Conservation (phyloP, 805 yeast species). For the Tetrapisispora taiwanensis region DNA sequence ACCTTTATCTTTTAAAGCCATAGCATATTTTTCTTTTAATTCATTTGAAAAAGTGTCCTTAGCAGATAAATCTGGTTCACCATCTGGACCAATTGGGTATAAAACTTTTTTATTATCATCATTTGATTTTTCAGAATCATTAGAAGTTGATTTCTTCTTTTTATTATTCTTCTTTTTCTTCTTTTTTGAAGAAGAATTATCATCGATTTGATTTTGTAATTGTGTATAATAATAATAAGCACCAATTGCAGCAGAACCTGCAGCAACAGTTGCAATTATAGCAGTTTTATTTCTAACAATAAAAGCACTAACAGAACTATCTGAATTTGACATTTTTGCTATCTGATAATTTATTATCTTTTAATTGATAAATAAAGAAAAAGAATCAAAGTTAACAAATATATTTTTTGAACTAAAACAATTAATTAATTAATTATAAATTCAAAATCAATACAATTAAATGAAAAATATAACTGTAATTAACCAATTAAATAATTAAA, state of each 20-base stretch:
- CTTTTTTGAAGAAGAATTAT: conserved; percentile 21
- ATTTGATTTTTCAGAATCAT: conserved; percentile 7
- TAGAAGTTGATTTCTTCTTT: conserved; percentile 27
- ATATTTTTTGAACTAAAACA: too few relatives aligned
- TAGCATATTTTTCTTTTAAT: conserved; percentile 55
- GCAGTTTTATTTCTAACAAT: conserved; percentile 45
- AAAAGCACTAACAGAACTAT: conserved; percentile 24
- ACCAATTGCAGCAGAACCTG: conserved; percentile 54
- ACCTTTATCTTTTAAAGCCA: conserved; percentile 81
- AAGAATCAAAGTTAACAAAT: not conserved
- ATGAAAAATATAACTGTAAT: too few relatives aligned
- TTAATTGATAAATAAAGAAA: too few relatives aligned
- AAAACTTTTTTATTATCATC: conserved; percentile 8
- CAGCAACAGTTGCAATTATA: conserved; percentile 51
- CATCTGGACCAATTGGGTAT: conserved; percentile 47
- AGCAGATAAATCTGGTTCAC: conserved; percentile 46
- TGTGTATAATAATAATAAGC: conserved; percentile 43
- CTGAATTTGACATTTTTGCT: conserved; percentile 11
- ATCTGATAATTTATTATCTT: too few relatives aligned
- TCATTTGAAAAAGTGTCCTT: conserved; percentile 37
- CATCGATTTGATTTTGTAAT: conserved; percentile 16
- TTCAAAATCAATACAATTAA: too few relatives aligned
- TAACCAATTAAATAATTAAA: too few relatives aligned
- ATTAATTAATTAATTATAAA: too few relatives aligned
- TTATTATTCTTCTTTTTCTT: conserved; percentile 33